Base-by-base conservation (phyloP, 495 filamentous ascomycete genomes). In the Daldinia decipiens region DNA sequence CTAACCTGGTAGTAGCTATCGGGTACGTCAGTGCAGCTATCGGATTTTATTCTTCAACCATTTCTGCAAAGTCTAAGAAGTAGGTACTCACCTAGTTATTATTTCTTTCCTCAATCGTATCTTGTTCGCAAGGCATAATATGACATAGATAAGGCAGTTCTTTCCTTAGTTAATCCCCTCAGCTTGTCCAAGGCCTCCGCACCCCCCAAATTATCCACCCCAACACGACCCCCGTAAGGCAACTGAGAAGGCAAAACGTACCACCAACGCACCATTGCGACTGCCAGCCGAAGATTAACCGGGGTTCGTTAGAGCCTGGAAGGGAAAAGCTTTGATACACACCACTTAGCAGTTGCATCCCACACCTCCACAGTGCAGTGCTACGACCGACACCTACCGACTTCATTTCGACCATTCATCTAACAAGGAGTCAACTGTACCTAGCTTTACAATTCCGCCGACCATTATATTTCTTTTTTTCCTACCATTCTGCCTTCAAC, bases 321-420 rank as follows among this genome's bases (percentile, higher is more conserved):
- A 51, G 54, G 57, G 56, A 12, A 65, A 60, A 56, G 62, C 67
- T 70, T 55, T 65, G 47, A 59, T 60, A 50, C 50, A 50, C 50
- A 70, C 56, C 50, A 64, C 59, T 64, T 64, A 38, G 65, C 70
- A 57, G 54, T 61, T 59, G 39, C 59, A 67, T 53, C 39, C 56
- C 58, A 39, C 59, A 60, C 55, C 54, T 67, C 70, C 64, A 68
- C 65, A 68, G 65, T 68, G 26, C 26, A 24, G 21, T 27, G 51
- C 65, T 54, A 65, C 61, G 26, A 60, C 64, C 47, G 45, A 60
- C 43, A 59, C 57, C 56, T 59, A 68, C 64, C 70, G 50, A 73
- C 70, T 47, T 73, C 65, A 65, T 68, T 72, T 73, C 51, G 43
- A 65, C 59, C 69, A 60, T 68, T 65, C 64, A 62, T 65, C 65